Evolutionary conservation across 2,329 filamentous ascomycete species (phyloP), one percentile per base, ranked within the genome.

Genomic region (Ceratocystis eucalypticola): DNA sequence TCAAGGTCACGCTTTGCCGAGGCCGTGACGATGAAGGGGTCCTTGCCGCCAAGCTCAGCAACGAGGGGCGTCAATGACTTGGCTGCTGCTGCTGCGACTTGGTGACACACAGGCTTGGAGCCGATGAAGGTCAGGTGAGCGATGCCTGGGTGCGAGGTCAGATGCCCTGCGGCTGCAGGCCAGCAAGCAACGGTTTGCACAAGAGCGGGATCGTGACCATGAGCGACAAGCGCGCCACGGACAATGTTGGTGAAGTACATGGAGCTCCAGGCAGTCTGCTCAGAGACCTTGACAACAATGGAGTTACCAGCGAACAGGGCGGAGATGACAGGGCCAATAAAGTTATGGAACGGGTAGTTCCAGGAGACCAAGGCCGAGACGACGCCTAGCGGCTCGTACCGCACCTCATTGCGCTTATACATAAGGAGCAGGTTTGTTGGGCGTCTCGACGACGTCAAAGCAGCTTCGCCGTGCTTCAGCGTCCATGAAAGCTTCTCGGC

Each of bases 311-410:
- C 82, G 74, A 97, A 97, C 63, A 97, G 82, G 17, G 89, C 86
- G 70, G 89, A 92, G 73, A 97, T 95, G 70, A 96, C 83, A 15
- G 93, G 94, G 0, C 89, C 91, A 61, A 97, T 84, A 69, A 97
- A 80, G 76, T 99, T 99, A 78, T 99, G 94, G 76, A 97, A 96
- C 57, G 90, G 86, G 74, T 91, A 97, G 78, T 99, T 99, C 94
- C 94, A 99, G 73, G 89, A 94, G 55, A 99, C 91, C 64, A 93
- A 87, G 20, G 94, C 93, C 10, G 91, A 88, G 5, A 99, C 89
- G 45, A 99, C 91, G 17, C 94, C 94, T 22, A 97, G 79, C 15
- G 94, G 93, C 76, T 99, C 92, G 75, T 96, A 99, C 62, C 83
- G 79, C 33, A 99, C 91, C 69, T 86, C 87, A 73, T 96, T 96